These are phyloP conservation scores for Pythium rhizo-oryzae DNA, from an alignment of 352 stramenopile species.

Conservation along the genomic window DNA sequence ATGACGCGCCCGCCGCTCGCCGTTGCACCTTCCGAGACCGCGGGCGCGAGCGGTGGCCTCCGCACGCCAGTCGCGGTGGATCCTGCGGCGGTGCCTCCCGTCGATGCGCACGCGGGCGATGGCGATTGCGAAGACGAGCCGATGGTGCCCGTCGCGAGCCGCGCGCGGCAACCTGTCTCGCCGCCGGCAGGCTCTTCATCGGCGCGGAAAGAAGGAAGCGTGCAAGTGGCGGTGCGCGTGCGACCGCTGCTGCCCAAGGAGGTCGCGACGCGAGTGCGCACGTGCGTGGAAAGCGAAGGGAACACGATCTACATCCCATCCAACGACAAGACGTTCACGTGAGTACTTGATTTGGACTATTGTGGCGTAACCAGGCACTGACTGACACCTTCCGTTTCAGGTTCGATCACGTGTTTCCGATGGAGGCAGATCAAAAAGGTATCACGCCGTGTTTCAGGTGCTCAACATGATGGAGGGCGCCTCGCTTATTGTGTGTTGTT, in stretches of 20 bases:
- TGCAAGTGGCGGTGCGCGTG: constrained; percentile 79
- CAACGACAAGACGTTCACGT: constrained; percentile 69
- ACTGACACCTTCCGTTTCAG: constrained; percentile 29
- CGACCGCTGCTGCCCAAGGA: constrained; percentile 83
- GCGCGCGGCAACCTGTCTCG: background rate
- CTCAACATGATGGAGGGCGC: background rate
- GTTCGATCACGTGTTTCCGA: constrained; percentile 84
- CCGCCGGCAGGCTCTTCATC: background rate
- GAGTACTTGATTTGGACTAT: constrained; percentile 22
- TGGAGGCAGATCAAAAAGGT: constrained; percentile 53
- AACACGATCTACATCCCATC: constrained; percentile 44
- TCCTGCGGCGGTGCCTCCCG: background rate
- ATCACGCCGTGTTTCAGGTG: background rate
- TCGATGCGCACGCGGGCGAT: background rate
- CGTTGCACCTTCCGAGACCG: constrained; percentile 5
- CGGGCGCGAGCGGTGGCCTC: background rate
- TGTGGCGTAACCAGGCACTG: background rate
- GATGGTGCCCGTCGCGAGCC: background rate
- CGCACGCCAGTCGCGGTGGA: background rate
- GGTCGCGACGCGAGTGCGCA: constrained; percentile 48
- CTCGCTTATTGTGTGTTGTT: background rate
- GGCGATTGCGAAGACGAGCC: constrained; percentile 1
- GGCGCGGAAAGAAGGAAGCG: constrained; percentile 61
- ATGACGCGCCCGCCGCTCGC: constrained; percentile 15
- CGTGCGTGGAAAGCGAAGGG: constrained; percentile 43